Percentiles rank a stretch among this genome's conserved stretches.
Evolutionary conservation across 148 eudicot species (phyloP).

Genomic region (Vaccinium corymbosum): DNA sequence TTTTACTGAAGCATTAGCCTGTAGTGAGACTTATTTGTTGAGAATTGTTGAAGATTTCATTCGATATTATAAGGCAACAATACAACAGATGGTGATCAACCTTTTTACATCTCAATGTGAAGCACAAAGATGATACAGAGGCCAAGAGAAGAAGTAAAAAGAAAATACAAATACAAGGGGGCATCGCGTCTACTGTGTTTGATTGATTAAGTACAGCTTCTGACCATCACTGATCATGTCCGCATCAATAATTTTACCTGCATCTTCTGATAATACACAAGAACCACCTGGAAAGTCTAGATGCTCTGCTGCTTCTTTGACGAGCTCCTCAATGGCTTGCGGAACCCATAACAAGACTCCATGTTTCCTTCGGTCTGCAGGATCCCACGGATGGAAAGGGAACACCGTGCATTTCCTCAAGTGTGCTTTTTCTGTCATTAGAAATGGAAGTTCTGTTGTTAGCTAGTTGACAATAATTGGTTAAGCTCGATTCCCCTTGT

Average conservation of each 20-base stretch:
- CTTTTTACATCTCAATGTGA: neutral
- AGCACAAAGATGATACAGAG: neutral
- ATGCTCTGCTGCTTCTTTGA: slow-evolving; percentile 49
- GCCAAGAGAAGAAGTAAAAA: neutral
- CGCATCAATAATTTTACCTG: slow-evolving; percentile 62
- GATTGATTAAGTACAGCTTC: slow-evolving; percentile 58
- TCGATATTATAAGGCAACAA: neutral
- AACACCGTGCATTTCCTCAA: slow-evolving; percentile 61
- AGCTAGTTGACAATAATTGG: neutral
- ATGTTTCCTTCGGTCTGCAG: slow-evolving; percentile 28
- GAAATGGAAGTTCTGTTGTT: neutral
- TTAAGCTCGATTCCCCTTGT: neutral
- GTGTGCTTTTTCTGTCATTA: slow-evolving; percentile 31
- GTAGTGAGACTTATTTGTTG: neutral
- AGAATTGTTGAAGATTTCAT: neutral
- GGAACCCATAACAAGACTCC: slow-evolving; percentile 82
- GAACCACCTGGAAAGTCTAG: slow-evolving; percentile 34
- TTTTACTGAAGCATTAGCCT: neutral
- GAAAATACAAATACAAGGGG: neutral
- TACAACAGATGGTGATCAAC: neutral
- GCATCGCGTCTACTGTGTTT: slow-evolving; percentile 28
- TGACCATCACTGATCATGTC: slow-evolving; percentile 72
- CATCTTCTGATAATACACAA: slow-evolving; percentile 67
- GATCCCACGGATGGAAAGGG: slow-evolving; percentile 55
- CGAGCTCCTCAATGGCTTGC: slow-evolving; percentile 51